Conservation (phyloP, 2,329 filamentous ascomycete species). For the Cryphonectria japonica region DNA sequence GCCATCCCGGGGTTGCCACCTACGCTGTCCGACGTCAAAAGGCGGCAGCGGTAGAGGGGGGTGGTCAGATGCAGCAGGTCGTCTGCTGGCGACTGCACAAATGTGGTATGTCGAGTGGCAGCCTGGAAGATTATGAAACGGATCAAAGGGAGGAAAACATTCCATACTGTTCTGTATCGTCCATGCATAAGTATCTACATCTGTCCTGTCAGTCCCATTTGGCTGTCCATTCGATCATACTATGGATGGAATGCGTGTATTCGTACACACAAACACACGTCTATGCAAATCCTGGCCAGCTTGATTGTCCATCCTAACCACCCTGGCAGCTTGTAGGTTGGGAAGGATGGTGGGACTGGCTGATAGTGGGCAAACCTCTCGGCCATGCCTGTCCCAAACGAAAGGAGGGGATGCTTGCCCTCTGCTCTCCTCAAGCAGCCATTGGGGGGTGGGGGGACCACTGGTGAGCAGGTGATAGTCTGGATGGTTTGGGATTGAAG, state of each 20-base stretch:
- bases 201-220: not conserved
- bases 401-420: not conserved
- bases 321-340: not conserved
- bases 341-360: not conserved
- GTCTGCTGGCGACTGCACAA: not conserved
- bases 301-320: not conserved
- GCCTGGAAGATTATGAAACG: not conserved
- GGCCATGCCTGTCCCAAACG: not conserved
- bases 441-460: not conserved
- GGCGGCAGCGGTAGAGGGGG: not conserved
- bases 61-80: conserved; percentile 16
- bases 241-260: too few relatives aligned
- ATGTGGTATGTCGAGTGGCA: not conserved
- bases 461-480: not conserved
- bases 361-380: not conserved
- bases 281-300: not conserved
- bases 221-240: not conserved
- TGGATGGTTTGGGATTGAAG: conserved; percentile 1
- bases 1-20: not conserved
- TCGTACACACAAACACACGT: not conserved
- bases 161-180: not conserved
- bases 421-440: not conserved
- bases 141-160: not conserved
- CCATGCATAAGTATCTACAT: not conserved
- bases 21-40: conserved; percentile 7